Base-by-base conservation (phyloP, 1,139 yeast species). In the Sporopachydermia cereana region DNA sequence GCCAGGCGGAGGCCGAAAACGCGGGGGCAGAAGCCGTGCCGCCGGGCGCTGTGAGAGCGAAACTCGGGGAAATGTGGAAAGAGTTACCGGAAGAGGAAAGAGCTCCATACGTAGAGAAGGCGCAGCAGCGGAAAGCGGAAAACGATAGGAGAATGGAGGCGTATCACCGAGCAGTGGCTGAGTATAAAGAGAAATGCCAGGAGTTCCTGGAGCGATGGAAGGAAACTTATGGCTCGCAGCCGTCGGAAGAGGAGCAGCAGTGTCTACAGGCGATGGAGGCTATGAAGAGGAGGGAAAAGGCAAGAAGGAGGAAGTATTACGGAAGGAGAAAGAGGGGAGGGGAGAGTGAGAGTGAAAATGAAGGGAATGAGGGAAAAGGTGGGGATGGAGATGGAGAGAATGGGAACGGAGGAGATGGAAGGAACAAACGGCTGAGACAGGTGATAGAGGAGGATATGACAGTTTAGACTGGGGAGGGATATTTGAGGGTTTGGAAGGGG, bases 61-160 rank as follows among this genome's bases (percentile, higher is more conserved):
- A 66, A 1, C 54, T 67, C 29, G 71, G 71, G 18, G 60, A 61
- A 46, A 63, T 64, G 55, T 67, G 71, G 71, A 55, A 70, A 39
- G 67, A 61, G 41, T 51, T 67, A 24, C 63, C 68, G 1, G 68
- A 64, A 4, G 59, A 50, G 2, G 61, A 62, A 34, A 62, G 64
- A 47, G 54, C 57, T 44, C 70, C 70, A 1, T 65, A 64, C 49
- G 50, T 64, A 30, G 58, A 59, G 43, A 54, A 53, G 42, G 61
- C 68, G 17, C 58, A 58, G 44, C 54, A 53, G 36, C 61, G 62
- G 44, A 63, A 63, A 49, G 64, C 60, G 16, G 24, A 18, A 9
- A 43, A 43, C 30, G 45, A 30, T 41, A n/a, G 24, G 20, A 4
- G 3, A 44, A 52, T 56, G 18, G 68, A 62, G 25, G 64, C 60